A percentile compares a stretch with the other conserved stretches of the same genome.
phyloP scores from a whole-genome alignment of 768 basidiomycete genomes.

The Cytidiella melzeri region DNA sequence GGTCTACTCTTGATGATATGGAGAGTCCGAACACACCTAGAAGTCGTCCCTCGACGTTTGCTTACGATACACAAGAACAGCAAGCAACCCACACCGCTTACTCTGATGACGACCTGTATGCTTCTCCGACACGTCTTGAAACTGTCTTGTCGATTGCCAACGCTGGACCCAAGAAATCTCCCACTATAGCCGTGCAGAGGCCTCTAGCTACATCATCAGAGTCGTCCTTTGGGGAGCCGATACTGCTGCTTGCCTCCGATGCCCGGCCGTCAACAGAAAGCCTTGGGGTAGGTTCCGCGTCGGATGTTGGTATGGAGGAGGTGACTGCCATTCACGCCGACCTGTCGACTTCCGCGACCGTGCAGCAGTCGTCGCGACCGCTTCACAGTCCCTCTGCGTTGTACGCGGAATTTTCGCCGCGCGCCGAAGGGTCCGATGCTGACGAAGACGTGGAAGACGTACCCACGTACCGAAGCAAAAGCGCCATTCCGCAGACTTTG shows the following conservation, averaged over 20 bases:
- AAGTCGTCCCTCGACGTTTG: slow-evolving; percentile 1
- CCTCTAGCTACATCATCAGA: slow-evolving; percentile 6
- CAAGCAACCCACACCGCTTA: background rate
- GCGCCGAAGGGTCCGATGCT: background rate
- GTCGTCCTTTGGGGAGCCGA: slow-evolving; percentile 34
- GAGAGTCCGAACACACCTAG: background rate
- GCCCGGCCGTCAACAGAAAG: slow-evolving; percentile 20
- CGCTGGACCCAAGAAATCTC: slow-evolving; percentile 33
- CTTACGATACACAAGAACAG: slow-evolving; percentile 4
- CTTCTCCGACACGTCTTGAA: slow-evolving; percentile 53
- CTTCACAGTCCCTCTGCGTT: background rate
- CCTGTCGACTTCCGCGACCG: background rate
- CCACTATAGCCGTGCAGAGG: slow-evolving; percentile 7
- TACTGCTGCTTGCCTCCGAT: slow-evolving; percentile 21
- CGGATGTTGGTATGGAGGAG: slow-evolving; percentile 33
- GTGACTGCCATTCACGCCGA: slow-evolving; percentile 16
- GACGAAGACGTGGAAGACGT: background rate
- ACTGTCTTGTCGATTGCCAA: slow-evolving; percentile 65
- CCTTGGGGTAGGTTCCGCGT: slow-evolving; percentile 32
- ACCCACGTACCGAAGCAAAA: background rate
- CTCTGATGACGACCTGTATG: slow-evolving; percentile 38
- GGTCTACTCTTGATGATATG: background rate
- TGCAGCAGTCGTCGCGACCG: too few species aligned
- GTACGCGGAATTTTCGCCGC: background rate
- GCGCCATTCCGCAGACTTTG: background rate